Percentiles rank a stretch among this genome's conserved stretches.
phyloP scores from a whole-genome alignment of 768 basidiomycete genomes.

The Mycena sanguinolenta region DNA sequence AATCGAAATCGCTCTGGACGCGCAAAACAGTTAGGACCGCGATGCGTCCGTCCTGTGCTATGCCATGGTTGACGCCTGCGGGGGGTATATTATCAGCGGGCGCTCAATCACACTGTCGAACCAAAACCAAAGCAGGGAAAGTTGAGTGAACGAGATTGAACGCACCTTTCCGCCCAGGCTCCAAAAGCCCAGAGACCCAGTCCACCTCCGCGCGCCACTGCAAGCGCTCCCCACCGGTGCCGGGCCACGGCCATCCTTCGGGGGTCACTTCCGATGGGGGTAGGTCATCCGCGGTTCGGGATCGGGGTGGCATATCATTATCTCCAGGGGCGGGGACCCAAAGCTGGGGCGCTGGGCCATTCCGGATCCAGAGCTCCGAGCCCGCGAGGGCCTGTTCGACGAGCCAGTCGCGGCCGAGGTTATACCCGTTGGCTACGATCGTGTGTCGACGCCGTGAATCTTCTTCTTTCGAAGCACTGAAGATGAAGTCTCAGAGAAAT shows the following conservation, averaged over 20 bases:
- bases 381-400: constrained; percentile 69
- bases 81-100: constrained; percentile 3
- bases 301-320: too few relatives aligned
- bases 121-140: neutral
- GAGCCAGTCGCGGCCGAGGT: constrained; percentile 82
- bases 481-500: neutral
- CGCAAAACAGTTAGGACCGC: constrained; percentile 82
- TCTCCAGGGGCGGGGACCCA: neutral
- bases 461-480: constrained; percentile 82
- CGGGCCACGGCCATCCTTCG: constrained; percentile 47
- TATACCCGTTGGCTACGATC: constrained; percentile 85
- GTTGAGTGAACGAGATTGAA: neutral
- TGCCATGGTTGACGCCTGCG: constrained; percentile 84
- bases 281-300: neutral
- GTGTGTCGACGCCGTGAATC: constrained; percentile 76
- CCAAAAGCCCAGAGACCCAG: constrained; percentile 78
- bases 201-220: constrained; percentile 86
- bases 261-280: neutral
- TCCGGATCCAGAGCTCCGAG: constrained; percentile 22
- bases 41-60: constrained; percentile 83
- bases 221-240: constrained; percentile 71
- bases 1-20: constrained; percentile 39
- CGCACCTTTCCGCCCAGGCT: constrained; percentile 77
- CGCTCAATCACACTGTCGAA: too few relatives aligned
- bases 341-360: neutral